Percentiles rank a stretch among this genome's conserved stretches.
These are phyloP conservation scores for Wakefieldia striispora DNA, from an alignment of 768 basidiomycete species.

Conservation along the genomic window DNA sequence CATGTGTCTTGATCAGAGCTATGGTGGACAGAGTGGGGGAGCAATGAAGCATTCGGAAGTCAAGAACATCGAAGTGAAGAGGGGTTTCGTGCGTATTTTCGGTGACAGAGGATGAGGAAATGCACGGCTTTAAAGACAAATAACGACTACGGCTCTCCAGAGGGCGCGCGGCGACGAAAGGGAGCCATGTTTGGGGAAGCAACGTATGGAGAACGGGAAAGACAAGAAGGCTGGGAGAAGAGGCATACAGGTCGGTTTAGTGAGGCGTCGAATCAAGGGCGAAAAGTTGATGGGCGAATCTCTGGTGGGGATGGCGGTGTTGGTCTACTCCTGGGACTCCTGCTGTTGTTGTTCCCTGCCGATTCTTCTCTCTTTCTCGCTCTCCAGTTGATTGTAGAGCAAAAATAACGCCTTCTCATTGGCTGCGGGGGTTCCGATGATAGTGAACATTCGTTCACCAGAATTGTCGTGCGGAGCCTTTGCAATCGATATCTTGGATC, in stretches of 20 bases:
- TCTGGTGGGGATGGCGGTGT: neutral
- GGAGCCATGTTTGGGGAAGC: conserved; percentile 7
- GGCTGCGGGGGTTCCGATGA: conserved; percentile 91
- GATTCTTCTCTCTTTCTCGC: conserved; percentile 92
- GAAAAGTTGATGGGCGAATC: conserved; percentile 7
- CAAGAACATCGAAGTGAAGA: conserved; percentile 29
- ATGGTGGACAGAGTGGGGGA: conserved; percentile 13
- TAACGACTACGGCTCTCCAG: conserved; percentile 21
- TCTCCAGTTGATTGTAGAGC: conserved; percentile 95
- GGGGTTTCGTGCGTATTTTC: conserved; percentile 24
- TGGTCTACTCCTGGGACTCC: conserved; percentile 52
- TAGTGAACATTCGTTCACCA: conserved; percentile 99
- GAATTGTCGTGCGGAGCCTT: conserved; percentile 99
- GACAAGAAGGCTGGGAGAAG: conserved; percentile 30
- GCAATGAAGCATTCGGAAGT: conserved; percentile 20
- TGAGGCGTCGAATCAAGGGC: conserved; percentile 16
- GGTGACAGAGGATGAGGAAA: conserved; percentile 9
- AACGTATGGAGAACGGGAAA: conserved; percentile 13
- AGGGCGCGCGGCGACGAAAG: conserved; percentile 9
- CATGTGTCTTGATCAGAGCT: conserved; percentile 25
- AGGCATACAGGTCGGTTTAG: conserved; percentile 23
- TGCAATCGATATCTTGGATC: conserved; percentile 97
- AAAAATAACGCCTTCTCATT: conserved; percentile 98
- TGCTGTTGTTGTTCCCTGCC: conserved; percentile 81
- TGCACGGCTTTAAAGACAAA: conserved; percentile 26